Evolutionary conservation across 257 asterid species (phyloP).

Genomic region (Orobanche coerulescens): DNA sequence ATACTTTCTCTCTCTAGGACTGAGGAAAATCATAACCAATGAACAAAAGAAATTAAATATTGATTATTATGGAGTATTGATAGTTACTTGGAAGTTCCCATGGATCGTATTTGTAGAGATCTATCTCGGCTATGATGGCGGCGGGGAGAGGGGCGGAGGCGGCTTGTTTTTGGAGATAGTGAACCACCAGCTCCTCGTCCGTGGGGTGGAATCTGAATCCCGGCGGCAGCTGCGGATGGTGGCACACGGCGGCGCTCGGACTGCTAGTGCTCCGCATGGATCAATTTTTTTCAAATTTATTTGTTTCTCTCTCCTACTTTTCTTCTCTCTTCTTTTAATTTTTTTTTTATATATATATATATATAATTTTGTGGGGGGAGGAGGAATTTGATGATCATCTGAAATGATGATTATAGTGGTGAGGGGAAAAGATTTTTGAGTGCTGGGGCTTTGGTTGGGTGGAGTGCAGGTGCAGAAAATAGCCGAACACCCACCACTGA

Average conservation of each 20-base stretch:
- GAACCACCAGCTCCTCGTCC: constrained; percentile 45
- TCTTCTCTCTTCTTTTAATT: background rate
- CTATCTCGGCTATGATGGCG: constrained; percentile 35
- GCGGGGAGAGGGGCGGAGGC: constrained; percentile 37
- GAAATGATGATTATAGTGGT: background rate
- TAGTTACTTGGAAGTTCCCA: constrained; percentile 46
- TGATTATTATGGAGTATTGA: background rate
- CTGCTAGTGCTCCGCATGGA: constrained; percentile 33
- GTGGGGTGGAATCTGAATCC: constrained; percentile 50
- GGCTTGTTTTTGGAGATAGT: constrained; percentile 37
- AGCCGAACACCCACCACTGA: background rate
- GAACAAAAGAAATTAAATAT: background rate
- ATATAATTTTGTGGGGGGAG: background rate
- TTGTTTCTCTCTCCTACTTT: no score
- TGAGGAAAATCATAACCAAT: constrained; percentile 7
- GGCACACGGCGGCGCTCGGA: constrained; percentile 21
- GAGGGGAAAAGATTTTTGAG: background rate
- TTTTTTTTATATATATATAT: background rate
- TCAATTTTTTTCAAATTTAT: background rate
- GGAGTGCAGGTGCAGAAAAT: constrained; percentile 19
- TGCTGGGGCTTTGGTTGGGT: constrained; percentile 7
- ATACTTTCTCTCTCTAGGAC: constrained; percentile 38
- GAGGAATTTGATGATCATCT: background rate
- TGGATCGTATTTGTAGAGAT: constrained; percentile 43
- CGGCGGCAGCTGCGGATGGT: constrained; percentile 35